Evolutionary conservation across 192 early-diverging fungal species (phyloP).

Genomic region (Backusella australiensis): DNA sequence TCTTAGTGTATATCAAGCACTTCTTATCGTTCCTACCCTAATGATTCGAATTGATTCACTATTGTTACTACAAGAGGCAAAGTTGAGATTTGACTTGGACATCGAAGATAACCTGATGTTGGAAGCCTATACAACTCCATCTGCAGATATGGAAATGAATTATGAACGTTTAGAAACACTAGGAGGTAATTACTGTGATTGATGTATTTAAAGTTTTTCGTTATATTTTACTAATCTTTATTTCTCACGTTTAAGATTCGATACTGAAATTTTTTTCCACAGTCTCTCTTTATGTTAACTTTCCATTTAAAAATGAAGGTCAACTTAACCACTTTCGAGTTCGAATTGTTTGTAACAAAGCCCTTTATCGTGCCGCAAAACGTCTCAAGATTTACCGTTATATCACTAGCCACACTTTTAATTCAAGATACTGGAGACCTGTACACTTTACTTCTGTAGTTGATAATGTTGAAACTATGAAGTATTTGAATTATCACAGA

Average conservation of each 20-base stretch:
- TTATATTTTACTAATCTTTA: background rate
- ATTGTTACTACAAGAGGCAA: conserved; percentile 46
- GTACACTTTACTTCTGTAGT: conserved; percentile 29
- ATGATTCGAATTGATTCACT: conserved; percentile 56
- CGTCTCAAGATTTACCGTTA: conserved; percentile 51
- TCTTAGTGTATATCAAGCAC: conserved; percentile 40
- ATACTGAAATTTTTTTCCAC: conserved; percentile 78
- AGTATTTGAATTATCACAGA: conserved; percentile 27
- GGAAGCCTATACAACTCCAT: conserved; percentile 72
- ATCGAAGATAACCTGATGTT: conserved; percentile 47
- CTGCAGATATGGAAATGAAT: conserved; percentile 60
- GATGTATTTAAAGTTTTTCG: background rate
- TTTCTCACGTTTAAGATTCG: conserved; percentile 45
- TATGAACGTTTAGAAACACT: conserved; percentile 90
- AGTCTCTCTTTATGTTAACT: conserved; percentile 71
- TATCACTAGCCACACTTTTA: conserved; percentile 64
- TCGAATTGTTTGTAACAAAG: conserved; percentile 69
- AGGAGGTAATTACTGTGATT: conserved; percentile 45
- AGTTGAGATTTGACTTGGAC: conserved; percentile 30
- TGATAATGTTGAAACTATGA: conserved; percentile 20
- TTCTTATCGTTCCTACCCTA: conserved; percentile 57
- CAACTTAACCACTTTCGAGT: conserved; percentile 64
- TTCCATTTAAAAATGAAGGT: conserved; percentile 78
- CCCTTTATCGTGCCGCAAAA: conserved; percentile 58
- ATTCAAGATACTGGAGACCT: conserved; percentile 52